Evolutionary conservation across 257 asterid species (phyloP).

Genomic region (Jaltomata sinuosa): DNA sequence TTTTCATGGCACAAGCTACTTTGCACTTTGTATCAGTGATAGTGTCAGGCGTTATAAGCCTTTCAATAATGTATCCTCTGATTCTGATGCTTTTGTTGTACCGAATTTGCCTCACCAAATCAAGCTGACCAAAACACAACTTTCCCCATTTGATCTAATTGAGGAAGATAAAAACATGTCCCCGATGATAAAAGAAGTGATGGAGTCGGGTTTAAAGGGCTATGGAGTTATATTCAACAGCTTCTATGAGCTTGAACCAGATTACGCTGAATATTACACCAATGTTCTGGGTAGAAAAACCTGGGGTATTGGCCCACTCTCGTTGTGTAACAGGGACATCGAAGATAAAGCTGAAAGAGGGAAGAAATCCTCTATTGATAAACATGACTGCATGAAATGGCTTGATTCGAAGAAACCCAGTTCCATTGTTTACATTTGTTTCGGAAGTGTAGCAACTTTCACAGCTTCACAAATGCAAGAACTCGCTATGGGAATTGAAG

Average conservation of each 20-base stretch:
- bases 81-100: slow-evolving; percentile 22
- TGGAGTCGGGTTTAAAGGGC: slow-evolving; percentile 14
- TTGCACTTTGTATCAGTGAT: slow-evolving; percentile 11
- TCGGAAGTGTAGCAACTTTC: slow-evolving; percentile 3
- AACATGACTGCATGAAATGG: slow-evolving; percentile 50
- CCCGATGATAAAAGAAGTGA: neutral
- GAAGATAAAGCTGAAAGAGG: slow-evolving; percentile 26
- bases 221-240: slow-evolving; percentile 44
- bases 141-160: neutral
- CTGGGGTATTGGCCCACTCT: slow-evolving; percentile 49
- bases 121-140: slow-evolving; percentile 15
- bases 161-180: neutral
- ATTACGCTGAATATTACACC: slow-evolving; percentile 25
- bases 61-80: slow-evolving; percentile 13
- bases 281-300: slow-evolving; percentile 23
- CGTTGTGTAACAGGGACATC: neutral
- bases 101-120: slow-evolving; percentile 23
- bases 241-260: slow-evolving; percentile 45
- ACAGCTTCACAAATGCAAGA: neutral
- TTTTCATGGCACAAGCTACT: slow-evolving; percentile 29
- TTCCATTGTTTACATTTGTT: slow-evolving; percentile 43
- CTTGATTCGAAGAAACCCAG: slow-evolving; percentile 38
- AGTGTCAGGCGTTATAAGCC: slow-evolving; percentile 17
- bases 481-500: slow-evolving; percentile 7
- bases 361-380: slow-evolving; percentile 31